Evolutionary conservation across 2,329 filamentous ascomycete species (phyloP).

Genomic region (Xylogone sp.): DNA sequence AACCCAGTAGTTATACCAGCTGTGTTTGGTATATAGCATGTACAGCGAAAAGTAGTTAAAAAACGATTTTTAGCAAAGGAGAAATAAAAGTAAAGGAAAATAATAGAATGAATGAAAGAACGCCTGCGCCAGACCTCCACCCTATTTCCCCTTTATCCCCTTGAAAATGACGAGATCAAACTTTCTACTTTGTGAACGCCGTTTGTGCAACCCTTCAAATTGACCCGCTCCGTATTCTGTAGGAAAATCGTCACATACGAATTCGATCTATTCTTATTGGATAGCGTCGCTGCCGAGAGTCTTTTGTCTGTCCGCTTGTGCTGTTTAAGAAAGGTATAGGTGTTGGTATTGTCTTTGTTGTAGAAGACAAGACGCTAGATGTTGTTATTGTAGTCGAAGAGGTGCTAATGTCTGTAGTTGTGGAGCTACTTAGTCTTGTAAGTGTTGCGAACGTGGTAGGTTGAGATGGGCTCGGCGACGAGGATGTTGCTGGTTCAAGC

Average conservation of each 20-base stretch:
- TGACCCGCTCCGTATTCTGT: too few relatives aligned
- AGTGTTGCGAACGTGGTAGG: not conserved
- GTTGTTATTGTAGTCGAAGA: not conserved
- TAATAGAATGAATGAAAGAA: not conserved
- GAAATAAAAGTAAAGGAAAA: not conserved
- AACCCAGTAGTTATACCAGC: too few relatives aligned
- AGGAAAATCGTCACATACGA: not conserved
- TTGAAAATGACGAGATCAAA: too few relatives aligned
- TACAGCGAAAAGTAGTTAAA: not conserved
- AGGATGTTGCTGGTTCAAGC: not conserved
- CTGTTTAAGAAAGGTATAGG: not conserved
- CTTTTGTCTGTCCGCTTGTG: not conserved
- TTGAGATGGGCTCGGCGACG: not conserved
- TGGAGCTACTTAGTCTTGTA: not conserved
- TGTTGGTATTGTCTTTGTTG: not conserved
- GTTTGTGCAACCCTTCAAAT: not conserved
- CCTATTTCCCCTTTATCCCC: too few relatives aligned
- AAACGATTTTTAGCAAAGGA: not conserved
- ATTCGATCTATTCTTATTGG: not conserved
- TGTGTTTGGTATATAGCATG: not conserved
- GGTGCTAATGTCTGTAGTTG: not conserved
- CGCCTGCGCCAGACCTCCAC: not conserved
- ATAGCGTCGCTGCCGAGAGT: not conserved
- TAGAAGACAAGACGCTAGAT: not conserved
- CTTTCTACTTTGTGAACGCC: not conserved